These are phyloP conservation scores for Cryptococcus jaspeensis DNA, from an alignment of 1,284 basidiomycete species.

Conservation along the genomic window DNA sequence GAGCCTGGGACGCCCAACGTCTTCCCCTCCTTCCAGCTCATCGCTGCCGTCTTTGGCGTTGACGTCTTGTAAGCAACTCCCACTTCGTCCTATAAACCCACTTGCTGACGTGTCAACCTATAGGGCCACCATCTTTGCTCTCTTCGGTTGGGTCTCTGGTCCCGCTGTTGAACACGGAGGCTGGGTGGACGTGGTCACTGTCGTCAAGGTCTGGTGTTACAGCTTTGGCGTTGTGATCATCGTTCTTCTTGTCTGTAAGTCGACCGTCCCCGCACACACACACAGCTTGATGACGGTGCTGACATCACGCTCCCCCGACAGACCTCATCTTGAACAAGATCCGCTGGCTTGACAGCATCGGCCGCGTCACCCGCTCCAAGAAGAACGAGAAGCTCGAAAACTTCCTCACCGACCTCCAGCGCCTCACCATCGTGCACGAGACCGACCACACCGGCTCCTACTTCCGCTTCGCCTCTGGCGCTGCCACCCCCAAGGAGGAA, in stretches of 20 bases:
- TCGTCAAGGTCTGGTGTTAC: constrained; percentile 57
- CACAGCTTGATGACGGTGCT: neutral
- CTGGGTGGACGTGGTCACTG: constrained; percentile 58
- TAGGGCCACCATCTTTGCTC: constrained; percentile 54
- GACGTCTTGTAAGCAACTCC: constrained; percentile 51
- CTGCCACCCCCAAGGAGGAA: constrained; percentile 5
- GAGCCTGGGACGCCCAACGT: constrained; percentile 45
- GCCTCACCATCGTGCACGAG: constrained; percentile 57
- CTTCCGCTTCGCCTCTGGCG: constrained; percentile 23
- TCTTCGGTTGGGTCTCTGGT: constrained; percentile 60
- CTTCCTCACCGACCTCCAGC: constrained; percentile 56
- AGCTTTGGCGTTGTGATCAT: constrained; percentile 57
- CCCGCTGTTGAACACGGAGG: constrained; percentile 48
- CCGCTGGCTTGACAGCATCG: constrained; percentile 55
- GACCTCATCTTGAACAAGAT: constrained; percentile 53
- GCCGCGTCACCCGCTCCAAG: constrained; percentile 52
- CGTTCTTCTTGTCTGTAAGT: constrained; percentile 53
- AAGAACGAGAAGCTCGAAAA: constrained; percentile 56
- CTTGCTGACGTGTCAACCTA: neutral
- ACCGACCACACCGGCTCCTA: constrained; percentile 26
- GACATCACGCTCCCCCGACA: constrained; percentile 12
- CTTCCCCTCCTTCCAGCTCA: constrained; percentile 55
- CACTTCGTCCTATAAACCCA: neutral
- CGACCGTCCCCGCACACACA: neutral
- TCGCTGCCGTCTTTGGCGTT: constrained; percentile 56